Conservation (phyloP, 2,329 filamentous ascomycete species). For the Chrysoporthe cubensis region DNA sequence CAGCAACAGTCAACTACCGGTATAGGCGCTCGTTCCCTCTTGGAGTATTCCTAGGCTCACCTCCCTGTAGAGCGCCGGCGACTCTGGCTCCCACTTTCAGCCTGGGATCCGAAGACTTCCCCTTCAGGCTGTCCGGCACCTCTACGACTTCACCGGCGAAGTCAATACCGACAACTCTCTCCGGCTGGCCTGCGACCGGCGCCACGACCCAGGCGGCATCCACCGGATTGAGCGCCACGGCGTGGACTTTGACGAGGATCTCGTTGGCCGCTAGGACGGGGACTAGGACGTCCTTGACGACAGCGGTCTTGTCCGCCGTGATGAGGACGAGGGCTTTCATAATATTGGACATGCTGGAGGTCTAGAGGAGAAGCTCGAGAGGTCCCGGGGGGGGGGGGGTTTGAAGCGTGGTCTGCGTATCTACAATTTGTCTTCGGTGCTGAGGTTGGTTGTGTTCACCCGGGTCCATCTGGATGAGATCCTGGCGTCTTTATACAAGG, state of each 20-base stretch:
- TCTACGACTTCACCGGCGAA: slow-evolving; percentile 42
- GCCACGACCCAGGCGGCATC: not conserved
- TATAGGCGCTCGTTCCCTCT: not conserved
- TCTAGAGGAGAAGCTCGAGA: not conserved
- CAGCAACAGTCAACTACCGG: not conserved
- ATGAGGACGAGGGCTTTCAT: slow-evolving; percentile 9
- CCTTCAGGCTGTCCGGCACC: slow-evolving; percentile 8
- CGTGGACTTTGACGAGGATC: slow-evolving; percentile 33
- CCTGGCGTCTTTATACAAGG: not conserved
- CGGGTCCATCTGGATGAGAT: not conserved
- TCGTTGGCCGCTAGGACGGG: slow-evolving; percentile 30
- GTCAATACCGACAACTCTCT: slow-evolving; percentile 43
- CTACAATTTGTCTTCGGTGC: not conserved
- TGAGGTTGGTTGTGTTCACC: not conserved
- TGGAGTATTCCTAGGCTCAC: not conserved
- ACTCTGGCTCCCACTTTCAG: slow-evolving; percentile 37
- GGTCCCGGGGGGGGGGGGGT: no score
- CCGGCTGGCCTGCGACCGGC: slow-evolving; percentile 30
- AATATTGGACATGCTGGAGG: not conserved
- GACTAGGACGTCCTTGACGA: slow-evolving; percentile 28
- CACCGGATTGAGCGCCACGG: slow-evolving; percentile 15
- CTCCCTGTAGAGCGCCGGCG: slow-evolving; percentile 45
- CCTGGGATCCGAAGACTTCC: not conserved
- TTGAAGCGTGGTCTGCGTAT: not conserved
- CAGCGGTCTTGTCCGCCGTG: slow-evolving; percentile 17